phyloP scores from a whole-genome alignment of 331 rosid species.

The Malus hybrid region DNA sequence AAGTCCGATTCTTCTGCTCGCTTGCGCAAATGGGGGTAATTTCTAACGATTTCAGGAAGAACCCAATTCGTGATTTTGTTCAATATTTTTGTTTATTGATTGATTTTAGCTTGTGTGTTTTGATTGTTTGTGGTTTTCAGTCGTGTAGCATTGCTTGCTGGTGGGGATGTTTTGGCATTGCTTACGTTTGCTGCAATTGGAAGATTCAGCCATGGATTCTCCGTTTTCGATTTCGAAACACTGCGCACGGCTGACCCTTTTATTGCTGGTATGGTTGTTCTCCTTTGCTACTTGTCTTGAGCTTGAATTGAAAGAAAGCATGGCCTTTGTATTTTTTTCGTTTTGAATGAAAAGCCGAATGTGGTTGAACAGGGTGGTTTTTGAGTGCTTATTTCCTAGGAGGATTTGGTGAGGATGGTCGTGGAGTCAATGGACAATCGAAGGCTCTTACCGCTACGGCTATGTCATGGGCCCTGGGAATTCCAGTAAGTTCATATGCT shows the following conservation, averaged over 20 bases:
- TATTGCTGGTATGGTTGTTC: constrained; percentile 59
- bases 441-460: constrained; percentile 69
- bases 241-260: constrained; percentile 84
- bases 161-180: constrained; percentile 86
- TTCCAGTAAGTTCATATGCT: constrained; percentile 51
- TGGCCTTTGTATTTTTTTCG: neutral
- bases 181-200: constrained; percentile 81
- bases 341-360: neutral
- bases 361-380: constrained; percentile 70
- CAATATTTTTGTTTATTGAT: neutral
- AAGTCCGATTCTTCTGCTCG: constrained; percentile 55
- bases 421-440: constrained; percentile 66
- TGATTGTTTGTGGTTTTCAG: constrained; percentile 28
- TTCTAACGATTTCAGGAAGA: neutral
- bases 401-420: constrained; percentile 83
- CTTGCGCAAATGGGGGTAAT: constrained; percentile 76
- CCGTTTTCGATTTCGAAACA: constrained; percentile 68
- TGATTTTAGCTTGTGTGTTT: neutral
- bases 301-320: neutral
- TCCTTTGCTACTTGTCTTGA: neutral
- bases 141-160: constrained; percentile 69
- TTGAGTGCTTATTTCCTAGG: constrained; percentile 90
- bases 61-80: neutral
- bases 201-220: constrained; percentile 75
- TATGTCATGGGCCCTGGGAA: constrained; percentile 86